phyloP scores from a whole-genome alignment of 2,329 filamentous ascomycete genomes.

The Samsoniella hepiali region DNA sequence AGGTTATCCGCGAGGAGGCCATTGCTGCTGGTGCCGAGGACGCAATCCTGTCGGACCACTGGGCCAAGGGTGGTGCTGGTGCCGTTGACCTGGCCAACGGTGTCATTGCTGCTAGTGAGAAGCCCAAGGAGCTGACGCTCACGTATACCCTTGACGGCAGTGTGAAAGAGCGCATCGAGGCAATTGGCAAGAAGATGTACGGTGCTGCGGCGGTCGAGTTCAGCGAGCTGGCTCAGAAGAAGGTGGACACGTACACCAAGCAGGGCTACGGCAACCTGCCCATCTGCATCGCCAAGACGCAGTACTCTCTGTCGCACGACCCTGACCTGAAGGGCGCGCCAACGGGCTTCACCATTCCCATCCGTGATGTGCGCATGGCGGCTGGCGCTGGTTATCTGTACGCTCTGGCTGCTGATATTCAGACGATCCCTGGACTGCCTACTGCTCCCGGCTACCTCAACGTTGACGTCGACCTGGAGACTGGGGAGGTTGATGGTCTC shows the following conservation, averaged over 20 bases:
- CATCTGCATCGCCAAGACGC: conserved; percentile 97
- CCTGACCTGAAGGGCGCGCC: conserved; percentile 92
- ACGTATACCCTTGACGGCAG: conserved; percentile 77
- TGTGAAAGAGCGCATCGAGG: conserved; percentile 85
- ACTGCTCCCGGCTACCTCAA: conserved; percentile 95
- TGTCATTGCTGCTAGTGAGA: conserved; percentile 77
- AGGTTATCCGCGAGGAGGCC: conserved; percentile 84
- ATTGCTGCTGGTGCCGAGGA: conserved; percentile 90
- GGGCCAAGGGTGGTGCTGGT: conserved; percentile 89
- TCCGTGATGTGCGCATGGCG: conserved; percentile 89
- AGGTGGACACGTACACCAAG: conserved; percentile 89
- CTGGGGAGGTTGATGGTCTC: conserved; percentile 81
- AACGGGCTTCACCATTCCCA: conserved; percentile 89
- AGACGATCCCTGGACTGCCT: conserved; percentile 93
- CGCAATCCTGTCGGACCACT: conserved; percentile 92
- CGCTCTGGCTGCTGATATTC: conserved; percentile 92
- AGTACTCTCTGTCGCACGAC: conserved; percentile 94
- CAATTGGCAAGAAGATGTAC: conserved; percentile 91
- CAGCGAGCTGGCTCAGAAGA: conserved; percentile 89
- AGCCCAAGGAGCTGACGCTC: conserved; percentile 83
- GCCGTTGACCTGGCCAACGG: conserved; percentile 85
- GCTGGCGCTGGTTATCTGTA: conserved; percentile 89
- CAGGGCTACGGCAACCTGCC: conserved; percentile 92
- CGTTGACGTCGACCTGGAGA: conserved; percentile 79
- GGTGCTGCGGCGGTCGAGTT: conserved; percentile 87